Evolutionary conservation across 192 early-diverging fungal genomes (phyloP), one percentile per base, ranked within the genome.

Genomic region (Coemansia sp.): DNA sequence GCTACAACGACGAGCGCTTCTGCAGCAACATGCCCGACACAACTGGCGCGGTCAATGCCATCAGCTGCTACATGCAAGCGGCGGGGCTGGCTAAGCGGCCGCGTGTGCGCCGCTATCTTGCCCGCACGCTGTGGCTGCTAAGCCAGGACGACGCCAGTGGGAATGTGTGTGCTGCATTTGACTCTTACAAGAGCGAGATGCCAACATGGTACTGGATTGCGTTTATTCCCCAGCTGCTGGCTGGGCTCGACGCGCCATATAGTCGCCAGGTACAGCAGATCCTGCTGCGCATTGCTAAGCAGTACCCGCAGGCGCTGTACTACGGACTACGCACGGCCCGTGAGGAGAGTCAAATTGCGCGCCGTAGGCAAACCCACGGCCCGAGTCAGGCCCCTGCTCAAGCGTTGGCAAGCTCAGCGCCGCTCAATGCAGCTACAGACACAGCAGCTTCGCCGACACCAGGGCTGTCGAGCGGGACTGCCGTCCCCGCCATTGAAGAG

Each of bases 161-260:
- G 2, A 89, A 83, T 19, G 87, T 99, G 39, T 86, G 89, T 53
- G 86, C 88, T 19, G 90, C 91, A 4, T 95, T 94, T 71, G 93
- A 96, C 55, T 86, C 86, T 2, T 97, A 92, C 87, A 97, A 96
- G 67, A 89, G 90, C 22, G 98, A 98, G 32, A 86, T 90, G 62
- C 93, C 94, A 15, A 86, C 92, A 12, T 98, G 95, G 97, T 95
- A 97, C 84, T 99, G 98, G 98, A 95, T 96, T 62, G 95, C 93
- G 0, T 97, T 98, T 68, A 96, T 99, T 58, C 97, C 98, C 4
- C 96, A 99, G 76, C 86, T 99, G 13, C 83, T 99, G 31, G 75
- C 88, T 2, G 89, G 90, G 0, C 84, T 99, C 19, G 97, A 98
- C 71, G 90, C 93, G 29, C 66, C 62, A 41, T 83, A 85, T 40